These are phyloP conservation scores for Boletus reticuloceps DNA, from an alignment of 768 basidiomycete species.

Conservation along the genomic window DNA sequence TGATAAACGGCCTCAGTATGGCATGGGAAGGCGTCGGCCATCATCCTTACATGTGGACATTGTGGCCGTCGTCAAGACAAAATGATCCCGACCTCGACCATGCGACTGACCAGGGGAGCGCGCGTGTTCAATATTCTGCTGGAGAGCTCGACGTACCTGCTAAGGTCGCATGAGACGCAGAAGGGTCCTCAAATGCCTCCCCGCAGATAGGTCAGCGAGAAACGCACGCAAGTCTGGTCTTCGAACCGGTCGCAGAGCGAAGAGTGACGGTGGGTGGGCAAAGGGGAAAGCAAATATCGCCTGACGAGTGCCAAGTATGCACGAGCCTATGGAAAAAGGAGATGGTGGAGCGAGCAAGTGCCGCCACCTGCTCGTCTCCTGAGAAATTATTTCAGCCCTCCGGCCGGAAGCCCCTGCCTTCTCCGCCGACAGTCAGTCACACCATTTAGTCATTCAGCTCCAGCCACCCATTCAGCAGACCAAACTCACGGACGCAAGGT, in stretches of 20 bases:
- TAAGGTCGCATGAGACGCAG: neutral
- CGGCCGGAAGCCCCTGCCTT: neutral
- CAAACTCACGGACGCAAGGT: neutral
- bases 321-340: neutral
- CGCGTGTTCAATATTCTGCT: neutral
- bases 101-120: neutral
- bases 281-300: neutral
- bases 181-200: neutral
- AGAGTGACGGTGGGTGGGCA: neutral
- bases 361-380: neutral
- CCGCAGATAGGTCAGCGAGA: neutral
- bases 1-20: neutral
- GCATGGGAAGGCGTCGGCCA: neutral
- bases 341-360: neutral
- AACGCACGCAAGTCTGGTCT: neutral
- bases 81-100: neutral
- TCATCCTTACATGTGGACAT: neutral
- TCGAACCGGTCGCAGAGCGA: neutral
- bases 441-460: neutral
- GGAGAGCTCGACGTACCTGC: neutral
- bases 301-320: neutral
- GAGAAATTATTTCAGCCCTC: neutral
- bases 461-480: neutral
- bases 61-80: neutral
- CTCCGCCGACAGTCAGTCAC: neutral